phyloP scores from a whole-genome alignment of 768 basidiomycete species.

The Russula emetica region DNA sequence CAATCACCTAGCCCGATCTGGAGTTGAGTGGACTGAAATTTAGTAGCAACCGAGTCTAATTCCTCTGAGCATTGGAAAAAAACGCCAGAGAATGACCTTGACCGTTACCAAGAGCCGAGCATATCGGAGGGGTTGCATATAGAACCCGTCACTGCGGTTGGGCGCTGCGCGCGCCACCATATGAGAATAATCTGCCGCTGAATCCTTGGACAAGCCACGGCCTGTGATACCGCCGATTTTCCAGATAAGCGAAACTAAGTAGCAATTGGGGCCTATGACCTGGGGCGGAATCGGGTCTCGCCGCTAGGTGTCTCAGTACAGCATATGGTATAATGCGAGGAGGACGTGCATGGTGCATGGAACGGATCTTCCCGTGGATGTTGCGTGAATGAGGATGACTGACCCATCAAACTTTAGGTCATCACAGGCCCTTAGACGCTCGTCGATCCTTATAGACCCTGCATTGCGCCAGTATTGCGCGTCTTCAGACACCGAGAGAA shows the following conservation, averaged over 20 bases:
- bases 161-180: background rate
- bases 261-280: background rate
- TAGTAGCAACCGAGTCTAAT: constrained; percentile 3
- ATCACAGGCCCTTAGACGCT: background rate
- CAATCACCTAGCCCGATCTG: constrained; percentile 13
- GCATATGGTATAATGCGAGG: constrained; percentile 13
- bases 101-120: constrained; percentile 8
- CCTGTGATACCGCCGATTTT: constrained; percentile 1
- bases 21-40: constrained; percentile 6
- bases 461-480: background rate
- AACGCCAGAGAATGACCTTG: background rate
- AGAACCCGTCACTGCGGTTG: background rate
- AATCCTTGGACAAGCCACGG: background rate
- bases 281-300: constrained; percentile 5
- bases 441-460: constrained; percentile 18
- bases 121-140: constrained; percentile 9
- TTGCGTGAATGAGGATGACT: background rate
- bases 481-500: constrained; percentile 12
- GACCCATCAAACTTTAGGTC: constrained; percentile 10
- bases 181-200: background rate
- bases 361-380: constrained; percentile 8
- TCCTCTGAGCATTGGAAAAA: background rate
- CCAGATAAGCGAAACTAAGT: background rate
- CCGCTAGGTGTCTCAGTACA: constrained; percentile 1
- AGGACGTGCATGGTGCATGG: background rate